A percentile compares a stretch with the other conserved stretches of the same genome.
These are phyloP conservation scores for Calonectria hongkongensis DNA, from an alignment of 2,329 filamentous ascomycete species.

Conservation along the genomic window DNA sequence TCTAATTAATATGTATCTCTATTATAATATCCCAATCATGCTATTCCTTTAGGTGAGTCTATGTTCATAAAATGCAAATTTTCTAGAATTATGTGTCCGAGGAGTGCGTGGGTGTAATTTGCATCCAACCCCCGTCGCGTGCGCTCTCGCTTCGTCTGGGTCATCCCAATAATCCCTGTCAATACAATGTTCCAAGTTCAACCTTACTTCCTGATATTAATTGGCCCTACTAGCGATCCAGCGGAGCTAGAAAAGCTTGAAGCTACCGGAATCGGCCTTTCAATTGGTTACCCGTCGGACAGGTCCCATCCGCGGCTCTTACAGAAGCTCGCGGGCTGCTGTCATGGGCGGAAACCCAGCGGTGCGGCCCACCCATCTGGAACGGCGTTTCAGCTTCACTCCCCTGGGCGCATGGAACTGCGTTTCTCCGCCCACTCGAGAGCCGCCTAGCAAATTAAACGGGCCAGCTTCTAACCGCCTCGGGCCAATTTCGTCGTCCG, in stretches of 20 bases:
- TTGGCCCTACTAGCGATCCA: not conserved
- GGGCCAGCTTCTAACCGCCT: slow-evolving; percentile 27
- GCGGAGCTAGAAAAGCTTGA: not conserved
- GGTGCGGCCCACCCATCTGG: slow-evolving; percentile 32
- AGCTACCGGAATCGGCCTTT: not conserved
- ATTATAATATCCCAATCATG: too few relatives aligned
- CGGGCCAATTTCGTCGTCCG: not conserved
- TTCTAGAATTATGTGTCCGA: not conserved
- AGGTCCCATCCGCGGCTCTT: slow-evolving; percentile 9
- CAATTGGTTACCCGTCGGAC: not conserved
- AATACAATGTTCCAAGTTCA: not conserved
- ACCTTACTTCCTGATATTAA: not conserved
- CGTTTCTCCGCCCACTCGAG: slow-evolving; percentile 39
- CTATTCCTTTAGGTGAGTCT: too few relatives aligned
- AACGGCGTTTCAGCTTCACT: slow-evolving; percentile 40
- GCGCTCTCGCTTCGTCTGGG: not conserved
- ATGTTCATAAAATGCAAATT: not conserved
- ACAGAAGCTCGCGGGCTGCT: not conserved
- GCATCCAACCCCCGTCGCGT: not conserved
- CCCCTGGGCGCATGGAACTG: slow-evolving; percentile 31
- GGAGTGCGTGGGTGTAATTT: not conserved
- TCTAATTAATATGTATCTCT: too few relatives aligned
- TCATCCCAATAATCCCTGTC: not conserved
- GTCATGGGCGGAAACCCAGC: slow-evolving; percentile 13
- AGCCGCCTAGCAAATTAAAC: slow-evolving; percentile 25